These are phyloP conservation scores for Neurospora hispaniola DNA, from an alignment of 495 filamentous ascomycete species.

Conservation along the genomic window DNA sequence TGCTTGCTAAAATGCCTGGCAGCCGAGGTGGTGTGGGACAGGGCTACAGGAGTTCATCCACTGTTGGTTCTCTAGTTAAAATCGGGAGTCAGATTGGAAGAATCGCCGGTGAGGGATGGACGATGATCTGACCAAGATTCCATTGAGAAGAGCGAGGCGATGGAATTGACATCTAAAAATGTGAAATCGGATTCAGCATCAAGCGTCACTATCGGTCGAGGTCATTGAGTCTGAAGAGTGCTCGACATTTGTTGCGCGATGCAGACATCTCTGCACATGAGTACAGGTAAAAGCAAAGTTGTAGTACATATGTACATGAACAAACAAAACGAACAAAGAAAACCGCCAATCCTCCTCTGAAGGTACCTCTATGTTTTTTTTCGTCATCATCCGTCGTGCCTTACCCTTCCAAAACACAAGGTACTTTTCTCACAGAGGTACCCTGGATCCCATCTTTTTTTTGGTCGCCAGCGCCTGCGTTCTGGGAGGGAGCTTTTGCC, in stretches of 20 bases:
- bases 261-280: background rate
- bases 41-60: no score
- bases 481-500: background rate
- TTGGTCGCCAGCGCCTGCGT: background rate
- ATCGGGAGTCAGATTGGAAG: no score
- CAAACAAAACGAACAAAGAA: background rate
- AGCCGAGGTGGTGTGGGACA: no score
- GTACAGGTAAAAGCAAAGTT: background rate
- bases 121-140: background rate
- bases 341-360: no score
- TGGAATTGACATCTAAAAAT: background rate
- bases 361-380: background rate
- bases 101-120: background rate
- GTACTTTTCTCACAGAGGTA: no score
- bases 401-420: no score
- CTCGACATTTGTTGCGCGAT: background rate
- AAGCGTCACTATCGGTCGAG: no score
- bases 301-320: background rate
- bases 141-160: no score
- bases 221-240: background rate
- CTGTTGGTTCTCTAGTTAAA: no score
- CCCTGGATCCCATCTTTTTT: no score
- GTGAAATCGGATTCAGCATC: no score
- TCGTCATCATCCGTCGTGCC: background rate
- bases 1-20: background rate